A percentile compares a stretch with the other conserved stretches of the same genome.
Conservation (phyloP, 371 early-diverging fungal genomes). For the Conidiobolus incongruus region DNA sequence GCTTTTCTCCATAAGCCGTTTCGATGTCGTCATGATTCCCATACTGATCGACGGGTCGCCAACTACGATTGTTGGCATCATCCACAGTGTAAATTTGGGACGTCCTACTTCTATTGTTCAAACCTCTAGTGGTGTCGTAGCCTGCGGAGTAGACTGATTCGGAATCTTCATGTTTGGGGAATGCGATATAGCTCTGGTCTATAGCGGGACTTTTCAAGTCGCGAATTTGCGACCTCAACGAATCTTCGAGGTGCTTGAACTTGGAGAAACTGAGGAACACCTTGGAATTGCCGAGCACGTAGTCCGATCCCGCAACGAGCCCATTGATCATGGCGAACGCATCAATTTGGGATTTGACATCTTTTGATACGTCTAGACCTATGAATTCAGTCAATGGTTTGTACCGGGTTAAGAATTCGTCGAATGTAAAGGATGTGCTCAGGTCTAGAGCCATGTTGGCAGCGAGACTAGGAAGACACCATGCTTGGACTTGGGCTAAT, state of each 20-base stretch:
- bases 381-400: slow-evolving; percentile 11
- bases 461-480: slow-evolving; percentile 33
- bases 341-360: slow-evolving; percentile 15
- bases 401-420: slow-evolving; percentile 38
- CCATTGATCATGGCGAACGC: slow-evolving; percentile 18
- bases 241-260: slow-evolving; percentile 58
- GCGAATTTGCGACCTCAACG: slow-evolving; percentile 41
- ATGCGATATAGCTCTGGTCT: slow-evolving; percentile 21
- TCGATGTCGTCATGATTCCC: too few relatives aligned
- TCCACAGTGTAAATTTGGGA: too few relatives aligned
- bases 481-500: slow-evolving; percentile 35
- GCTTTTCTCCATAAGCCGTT: too few relatives aligned
- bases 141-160: slow-evolving; percentile 8
- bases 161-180: slow-evolving; percentile 10
- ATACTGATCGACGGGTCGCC: too few relatives aligned
- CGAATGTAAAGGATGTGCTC: slow-evolving; percentile 28
- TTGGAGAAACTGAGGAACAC: slow-evolving; percentile 41
- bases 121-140: not conserved
- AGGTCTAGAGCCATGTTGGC: slow-evolving; percentile 25
- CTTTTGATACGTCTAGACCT: slow-evolving; percentile 14
- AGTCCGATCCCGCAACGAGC: slow-evolving; percentile 9
- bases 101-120: too few relatives aligned
- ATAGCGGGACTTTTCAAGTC: slow-evolving; percentile 27
- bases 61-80: too few relatives aligned
- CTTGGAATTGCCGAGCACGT: slow-evolving; percentile 22